Evolutionary conservation across 2,329 filamentous ascomycete species (phyloP), one percentile per base, ranked within the genome.

Genomic region (Fusarium udum): DNA sequence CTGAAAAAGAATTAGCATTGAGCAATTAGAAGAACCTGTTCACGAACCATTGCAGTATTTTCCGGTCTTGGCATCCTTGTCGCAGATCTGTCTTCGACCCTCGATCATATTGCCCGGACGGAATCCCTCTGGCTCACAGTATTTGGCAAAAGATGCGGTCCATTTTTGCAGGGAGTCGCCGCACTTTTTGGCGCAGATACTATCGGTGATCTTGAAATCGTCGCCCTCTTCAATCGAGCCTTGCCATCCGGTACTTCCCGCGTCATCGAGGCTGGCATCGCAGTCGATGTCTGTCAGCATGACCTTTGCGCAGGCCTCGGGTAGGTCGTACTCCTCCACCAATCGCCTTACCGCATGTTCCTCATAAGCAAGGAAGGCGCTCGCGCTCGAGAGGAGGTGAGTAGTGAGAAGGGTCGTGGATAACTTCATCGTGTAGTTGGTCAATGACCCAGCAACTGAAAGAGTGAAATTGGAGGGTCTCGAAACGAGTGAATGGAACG

Each of bases 1-100:
- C 64, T 66, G 3, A 3, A 0, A 11, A 4, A 2, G 2, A 4
- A 6, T 64, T 18, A 65, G 45, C 18, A 14, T 6, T 4, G 1
- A 15, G 1, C 2, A 12, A 4, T 6, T 13, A 8, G 7, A 18
- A 12, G 7, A 0, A 1, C 10, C 6, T 13, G 1, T 3, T 4
- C 3, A 62, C 61, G 0, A 2, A 49, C 61, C 32, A 0, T 67
- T 66, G 20, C 64, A 67, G 31, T 67, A 67, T 40, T 32, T 39
- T 7, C 64, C 64, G 0, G 49, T 42, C 28, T 55, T 43, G 4
- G 32, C n/a, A n/a, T 67, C 64, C 18, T 67, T 67, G 5, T 67
- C 64, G 10, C 64, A 67, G 26, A 67, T 46, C 22, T 67, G 61
- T 34, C 24, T 42, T 7, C 49, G 39, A 0, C 61, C 64, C 13